Evolutionary conservation across 2,329 filamentous ascomycete genomes (phyloP).

Genomic region (Penicillium sp.): DNA sequence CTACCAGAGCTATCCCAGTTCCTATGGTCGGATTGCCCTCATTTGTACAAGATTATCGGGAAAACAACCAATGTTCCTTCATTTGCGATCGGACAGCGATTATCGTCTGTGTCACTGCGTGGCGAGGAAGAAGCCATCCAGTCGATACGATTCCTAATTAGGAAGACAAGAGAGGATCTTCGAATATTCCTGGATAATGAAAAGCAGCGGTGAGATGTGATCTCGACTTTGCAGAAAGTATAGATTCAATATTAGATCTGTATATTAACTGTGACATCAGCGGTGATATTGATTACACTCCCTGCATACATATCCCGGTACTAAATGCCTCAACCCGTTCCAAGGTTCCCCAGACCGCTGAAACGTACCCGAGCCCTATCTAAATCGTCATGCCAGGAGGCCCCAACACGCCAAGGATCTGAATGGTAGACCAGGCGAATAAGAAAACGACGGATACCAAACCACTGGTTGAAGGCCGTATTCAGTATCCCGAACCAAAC

Average conservation of each 20-base stretch:
- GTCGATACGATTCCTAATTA: background rate
- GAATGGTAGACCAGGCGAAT: background rate
- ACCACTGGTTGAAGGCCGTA: background rate
- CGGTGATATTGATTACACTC: background rate
- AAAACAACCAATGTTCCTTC: background rate
- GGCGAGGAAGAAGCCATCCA: background rate
- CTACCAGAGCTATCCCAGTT: background rate
- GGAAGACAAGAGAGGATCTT: background rate
- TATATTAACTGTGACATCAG: background rate
- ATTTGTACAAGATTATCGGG: background rate
- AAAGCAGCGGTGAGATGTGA: background rate
- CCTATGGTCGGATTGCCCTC: background rate
- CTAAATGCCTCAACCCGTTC: background rate
- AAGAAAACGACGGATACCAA: background rate
- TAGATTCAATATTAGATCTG: background rate
- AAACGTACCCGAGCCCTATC: background rate
- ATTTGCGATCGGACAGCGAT: background rate
- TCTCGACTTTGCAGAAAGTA: background rate
- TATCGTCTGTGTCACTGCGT: background rate
- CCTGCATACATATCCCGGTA: background rate
- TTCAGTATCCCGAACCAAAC: background rate
- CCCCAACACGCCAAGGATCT: background rate
- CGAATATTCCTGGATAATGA: background rate
- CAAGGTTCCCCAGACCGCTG: slow-evolving; percentile 1
- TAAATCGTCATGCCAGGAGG: background rate